Evolutionary conservation across 2,329 filamentous ascomycete genomes (phyloP), one percentile per base, ranked within the genome.

Genomic region (Aureobasidium leucospermi): DNA sequence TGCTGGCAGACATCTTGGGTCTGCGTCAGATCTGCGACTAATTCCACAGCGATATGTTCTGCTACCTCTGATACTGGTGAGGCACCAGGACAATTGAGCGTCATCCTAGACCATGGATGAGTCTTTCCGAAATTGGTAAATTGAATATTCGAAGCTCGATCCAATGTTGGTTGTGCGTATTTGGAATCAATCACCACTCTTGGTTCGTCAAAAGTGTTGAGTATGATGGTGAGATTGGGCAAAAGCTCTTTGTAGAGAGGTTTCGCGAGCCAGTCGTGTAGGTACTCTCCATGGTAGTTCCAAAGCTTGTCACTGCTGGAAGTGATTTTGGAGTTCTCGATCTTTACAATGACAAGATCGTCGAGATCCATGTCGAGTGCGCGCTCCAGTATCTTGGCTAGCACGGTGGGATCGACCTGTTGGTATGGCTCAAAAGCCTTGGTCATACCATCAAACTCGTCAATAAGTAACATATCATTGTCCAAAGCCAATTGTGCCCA

Each of bases 11-110:
- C 1, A 19, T 43, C 41, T 19, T 43, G 41, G 10, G 16, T 43
- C 23, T 43, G 16, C 16, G 41, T 43, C 2, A 43, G 6, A 11
- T 43, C 23, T 6, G 41, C 19, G 10, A 43, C 16, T 10, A 43
- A 43, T 11, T 19, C 16, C 8, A 23, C 6, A 19, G 41, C 8
- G 75, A 53, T 80, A 69, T 65, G 75, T 80, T 0, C 77, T 64
- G 0, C 70, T 19, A 76, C 10, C 6, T 11, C 4, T 19, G 7
- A 19, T 43, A 11, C 16, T 43, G 16, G 7, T 43, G 41, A 19
- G 19, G n/a, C 1, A 10, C 6, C 41, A 10, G 16, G 7, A 11
- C 41, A 43, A 11, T 5, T 10, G 7, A 23, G 8, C 11, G 41
- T 43, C 7, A 43, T 11, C 4, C 10, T 23, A 4, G 41, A 10